These are phyloP conservation scores for Amanita muscaria DNA, from an alignment of 768 basidiomycete species.

Conservation along the genomic window DNA sequence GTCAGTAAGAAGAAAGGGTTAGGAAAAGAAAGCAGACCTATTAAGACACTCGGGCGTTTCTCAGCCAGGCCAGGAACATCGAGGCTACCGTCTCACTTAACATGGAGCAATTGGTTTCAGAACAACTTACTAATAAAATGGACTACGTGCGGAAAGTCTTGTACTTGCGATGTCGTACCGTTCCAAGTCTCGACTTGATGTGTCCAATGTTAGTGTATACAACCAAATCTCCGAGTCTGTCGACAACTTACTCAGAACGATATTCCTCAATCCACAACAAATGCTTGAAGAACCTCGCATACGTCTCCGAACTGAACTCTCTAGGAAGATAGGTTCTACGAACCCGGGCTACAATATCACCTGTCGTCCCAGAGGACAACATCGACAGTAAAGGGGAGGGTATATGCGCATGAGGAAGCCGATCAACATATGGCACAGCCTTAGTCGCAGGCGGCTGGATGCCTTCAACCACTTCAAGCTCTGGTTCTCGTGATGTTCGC, in stretches of 20 bases:
- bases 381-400: conserved; percentile 1
- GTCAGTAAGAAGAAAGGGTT: no score
- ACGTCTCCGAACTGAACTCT: conserved; percentile 1
- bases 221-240: no score
- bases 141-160: conserved; percentile 19
- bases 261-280: conserved; percentile 16
- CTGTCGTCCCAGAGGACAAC: conserved; percentile 5
- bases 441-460: conserved; percentile 3
- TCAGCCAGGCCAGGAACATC: conserved; percentile 45
- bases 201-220: no score
- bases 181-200: conserved; percentile 31
- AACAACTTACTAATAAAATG: conserved; percentile 30
- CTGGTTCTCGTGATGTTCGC: conserved; percentile 6
- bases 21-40: conserved; percentile 27
- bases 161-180: conserved; percentile 29
- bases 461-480: conserved; percentile 6
- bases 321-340: conserved; percentile 5
- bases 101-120: no score
- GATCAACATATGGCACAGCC: conserved; percentile 6
- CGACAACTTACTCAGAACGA: conserved; percentile 17
- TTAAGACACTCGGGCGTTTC: conserved; percentile 47
- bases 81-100: conserved; percentile 21
- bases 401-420: conserved; percentile 5
- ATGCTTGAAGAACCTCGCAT: conserved; percentile 2
- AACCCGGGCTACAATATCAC: conserved; percentile 8